A percentile compares a stretch with the other conserved stretches of the same genome.
Evolutionary conservation across 2,329 filamentous ascomycete genomes (phyloP).

Genomic region (Aspergillus felis): DNA sequence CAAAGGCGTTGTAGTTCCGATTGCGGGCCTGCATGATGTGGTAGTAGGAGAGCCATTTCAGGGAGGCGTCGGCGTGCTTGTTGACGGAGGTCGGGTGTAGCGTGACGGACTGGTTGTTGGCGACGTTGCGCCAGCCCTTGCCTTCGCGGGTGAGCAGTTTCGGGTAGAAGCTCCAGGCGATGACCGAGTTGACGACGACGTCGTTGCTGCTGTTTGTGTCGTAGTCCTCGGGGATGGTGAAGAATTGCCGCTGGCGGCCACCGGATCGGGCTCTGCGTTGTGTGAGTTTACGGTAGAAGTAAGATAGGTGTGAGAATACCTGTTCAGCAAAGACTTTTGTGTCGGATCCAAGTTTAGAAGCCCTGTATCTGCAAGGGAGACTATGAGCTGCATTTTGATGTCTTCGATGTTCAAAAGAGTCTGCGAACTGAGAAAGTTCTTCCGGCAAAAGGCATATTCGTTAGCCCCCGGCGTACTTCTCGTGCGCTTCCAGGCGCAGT

Average conservation of each 20-base stretch:
- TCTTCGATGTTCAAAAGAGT: conserved; percentile 91
- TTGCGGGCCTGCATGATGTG: conserved; percentile 92
- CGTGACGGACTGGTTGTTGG: conserved; percentile 86
- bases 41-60: conserved; percentile 90
- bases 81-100: conserved; percentile 89
- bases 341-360: conserved; percentile 71
- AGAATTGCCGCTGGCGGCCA: conserved; percentile 69
- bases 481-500: conserved; percentile 79
- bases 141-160: conserved; percentile 81
- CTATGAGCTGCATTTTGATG: conserved; percentile 84
- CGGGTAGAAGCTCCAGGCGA: conserved; percentile 93
- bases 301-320: conserved; percentile 36
- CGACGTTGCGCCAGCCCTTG: conserved; percentile 84
- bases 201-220: conserved; percentile 78
- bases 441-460: conserved; percentile 87
- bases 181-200: conserved; percentile 70
- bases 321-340: conserved; percentile 66
- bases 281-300: conserved; percentile 6
- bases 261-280: conserved; percentile 55
- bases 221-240: conserved; percentile 72
- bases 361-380: conserved; percentile 79
- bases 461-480: conserved; percentile 67
- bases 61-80: conserved; percentile 51
- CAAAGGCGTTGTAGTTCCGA: conserved; percentile 79
- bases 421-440: conserved; percentile 88